phyloP scores from a whole-genome alignment of 257 asterid species.

The Petunia secreta region DNA sequence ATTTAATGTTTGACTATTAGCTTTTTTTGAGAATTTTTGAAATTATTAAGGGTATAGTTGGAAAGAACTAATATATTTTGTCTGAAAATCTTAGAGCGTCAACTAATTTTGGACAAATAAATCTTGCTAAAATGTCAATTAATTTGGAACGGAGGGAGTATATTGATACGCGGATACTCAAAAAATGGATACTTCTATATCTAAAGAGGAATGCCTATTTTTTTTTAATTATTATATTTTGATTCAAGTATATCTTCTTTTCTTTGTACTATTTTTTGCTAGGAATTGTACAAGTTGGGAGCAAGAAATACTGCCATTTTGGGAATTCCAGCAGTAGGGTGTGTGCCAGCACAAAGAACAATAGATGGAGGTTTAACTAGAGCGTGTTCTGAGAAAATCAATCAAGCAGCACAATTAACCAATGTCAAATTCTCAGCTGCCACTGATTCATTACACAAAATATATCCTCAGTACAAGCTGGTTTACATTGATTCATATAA shows the following conservation, averaged over 20 bases:
- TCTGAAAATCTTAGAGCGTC: too few species aligned
- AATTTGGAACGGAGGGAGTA: too few species aligned
- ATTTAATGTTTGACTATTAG: too few species aligned
- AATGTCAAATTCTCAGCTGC: constrained; percentile 40
- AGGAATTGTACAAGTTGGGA: constrained; percentile 45
- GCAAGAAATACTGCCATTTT: constrained; percentile 45
- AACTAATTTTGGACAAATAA: too few species aligned
- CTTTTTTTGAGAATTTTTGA: too few species aligned
- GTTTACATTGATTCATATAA: constrained; percentile 35
- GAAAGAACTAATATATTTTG: too few species aligned
- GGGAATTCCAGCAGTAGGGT: constrained; percentile 49
- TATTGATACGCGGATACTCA: too few species aligned
- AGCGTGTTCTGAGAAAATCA: constrained; percentile 34
- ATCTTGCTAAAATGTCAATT: too few species aligned
- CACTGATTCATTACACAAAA: constrained; percentile 28
- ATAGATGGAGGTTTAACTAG: constrained; percentile 42
- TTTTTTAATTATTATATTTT: not conserved
- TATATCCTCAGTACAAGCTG: constrained; percentile 28
- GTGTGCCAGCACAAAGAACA: constrained; percentile 53
- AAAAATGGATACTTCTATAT: too few species aligned
- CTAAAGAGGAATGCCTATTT: not conserved
- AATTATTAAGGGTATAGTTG: too few species aligned
- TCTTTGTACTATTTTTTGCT: not conserved
- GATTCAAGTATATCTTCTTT: not conserved
- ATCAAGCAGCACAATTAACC: constrained; percentile 43